Percentiles rank a stretch among this genome's conserved stretches.
phyloP scores from a whole-genome alignment of 139 green algal species.

The Picochlorum costavermella region DNA sequence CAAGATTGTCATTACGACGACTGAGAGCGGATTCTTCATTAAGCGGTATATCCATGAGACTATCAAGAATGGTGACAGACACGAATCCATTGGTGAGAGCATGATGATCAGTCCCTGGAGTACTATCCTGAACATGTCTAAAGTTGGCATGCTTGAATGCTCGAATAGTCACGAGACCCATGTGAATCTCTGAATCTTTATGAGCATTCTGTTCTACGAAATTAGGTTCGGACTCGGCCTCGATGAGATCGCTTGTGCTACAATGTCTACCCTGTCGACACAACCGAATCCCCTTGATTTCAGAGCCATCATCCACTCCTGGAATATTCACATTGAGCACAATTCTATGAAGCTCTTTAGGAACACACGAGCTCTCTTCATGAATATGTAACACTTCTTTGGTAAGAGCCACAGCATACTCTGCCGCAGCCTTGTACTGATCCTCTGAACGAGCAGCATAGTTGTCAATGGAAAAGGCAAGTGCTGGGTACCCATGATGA shows the following conservation, averaged over 20 bases:
- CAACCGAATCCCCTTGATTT: conserved; percentile 4
- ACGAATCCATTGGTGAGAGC: conserved; percentile 54
- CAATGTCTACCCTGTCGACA: conserved; percentile 35
- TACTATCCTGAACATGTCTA: conserved; percentile 26
- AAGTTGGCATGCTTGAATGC: conserved; percentile 20
- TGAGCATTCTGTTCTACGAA: conserved; percentile 6
- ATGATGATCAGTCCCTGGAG: conserved; percentile 46
- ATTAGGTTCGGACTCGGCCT: conserved; percentile 21
- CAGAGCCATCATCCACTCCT: background rate
- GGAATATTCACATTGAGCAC: conserved; percentile 57
- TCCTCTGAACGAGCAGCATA: conserved; percentile 39
- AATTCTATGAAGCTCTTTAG: conserved; percentile 10
- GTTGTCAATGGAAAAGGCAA: conserved; percentile 62
- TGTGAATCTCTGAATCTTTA: conserved; percentile 6
- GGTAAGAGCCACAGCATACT: conserved; percentile 28
- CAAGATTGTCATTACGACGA: background rate
- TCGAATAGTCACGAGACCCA: conserved; percentile 14
- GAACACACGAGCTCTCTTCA: background rate
- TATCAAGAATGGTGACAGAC: conserved; percentile 44
- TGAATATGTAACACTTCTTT: conserved; percentile 37
- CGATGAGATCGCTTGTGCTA: conserved; percentile 38
- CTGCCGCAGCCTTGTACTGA: conserved; percentile 41
- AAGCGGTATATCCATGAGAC: conserved; percentile 21
- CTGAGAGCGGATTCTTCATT: background rate
- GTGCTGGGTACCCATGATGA: conserved; percentile 51